Base-by-base conservation (phyloP, 1,284 basidiomycete genomes). In the Irpex sp. region DNA sequence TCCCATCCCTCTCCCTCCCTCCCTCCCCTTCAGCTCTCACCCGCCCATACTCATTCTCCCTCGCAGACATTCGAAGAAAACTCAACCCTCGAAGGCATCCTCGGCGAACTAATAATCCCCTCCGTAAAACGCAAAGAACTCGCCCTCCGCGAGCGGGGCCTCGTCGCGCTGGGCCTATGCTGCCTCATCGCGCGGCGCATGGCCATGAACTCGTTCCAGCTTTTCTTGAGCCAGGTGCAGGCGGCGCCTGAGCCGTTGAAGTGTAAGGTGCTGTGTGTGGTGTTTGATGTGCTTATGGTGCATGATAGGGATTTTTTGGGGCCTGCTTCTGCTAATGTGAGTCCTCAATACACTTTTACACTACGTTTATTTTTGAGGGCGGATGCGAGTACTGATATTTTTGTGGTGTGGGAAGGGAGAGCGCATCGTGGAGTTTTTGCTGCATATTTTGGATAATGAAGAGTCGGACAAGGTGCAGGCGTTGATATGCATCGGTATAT, bases 151-250 rank as follows among this genome's bases (percentile, higher is more conserved):
- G 94, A 97, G 76, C 90, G 92, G 69, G 97, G 95, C 0, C 82
- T 98, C 11, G 80, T 94, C 52, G 90, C 89, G 67, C 82, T 99
- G 0, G 96, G 94, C 0, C 77, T 99, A 6, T 96, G 94, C 74
- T 96, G 93, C 73, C 85, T 98, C 66, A 95, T 98, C 67, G 93
- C 97, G 63, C 81, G 87, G 88, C 89, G 91, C 71, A 94, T 97
- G 87, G 97, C 97, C 0, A 75, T 94, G 58, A 90, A 89, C 68
- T 96, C 95, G 0, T 96, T 98, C 78, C 91, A 93, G 61, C 83
- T 98, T 0, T 97, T 98, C 78, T 79, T 97, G 5, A 86, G 88
- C 58, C 96, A 98, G 76, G 85, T 95, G 0, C 88, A 92, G 69
- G 17, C 83, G 19, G 88, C 92, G 0, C 89, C 92, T 0, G 89